Base-by-base conservation (phyloP, 495 filamentous ascomycete species). In the Penicillium malachiteum region DNA sequence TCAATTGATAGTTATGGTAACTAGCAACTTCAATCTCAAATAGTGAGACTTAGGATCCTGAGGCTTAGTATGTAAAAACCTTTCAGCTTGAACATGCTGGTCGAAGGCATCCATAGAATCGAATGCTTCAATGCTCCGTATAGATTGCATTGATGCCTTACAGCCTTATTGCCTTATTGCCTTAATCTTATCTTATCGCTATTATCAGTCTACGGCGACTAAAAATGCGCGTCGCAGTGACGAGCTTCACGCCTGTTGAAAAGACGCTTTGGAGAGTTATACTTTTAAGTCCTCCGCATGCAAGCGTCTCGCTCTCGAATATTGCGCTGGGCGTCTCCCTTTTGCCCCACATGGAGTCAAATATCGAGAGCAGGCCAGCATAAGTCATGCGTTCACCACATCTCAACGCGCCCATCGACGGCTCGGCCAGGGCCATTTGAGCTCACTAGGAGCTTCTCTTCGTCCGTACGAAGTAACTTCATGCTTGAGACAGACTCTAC, bases 401-500 rank as follows among this genome's bases (percentile, higher is more conserved):
- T 13, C 45, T 33, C 52, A 30, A 54, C 43, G 21, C 47, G 41
- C 33, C 34, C 32, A 51, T 38, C 52, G n/a, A 43, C 41, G 14
- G 14, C 34, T 30, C 49, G 38, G 21, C 59, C 48, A 30, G 37
- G 30, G n/a, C 34, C 21, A 31, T 26, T 41, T 7, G 17, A 32
- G 11, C 46, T 47, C 39, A 13, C 30, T 18, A 66, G 72, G 33
- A 34, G 32, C 12, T 75, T 77, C 51, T 71, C 68, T 3, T 61
- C 58, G 5, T 61, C 64, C 5, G 3, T 21, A 1, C 52, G 46
- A 0, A 14, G 16, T 11, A 46, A n/a, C 1, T 67, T 68, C 14
- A 59, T 70, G 50, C 51, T 69, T 35, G 68, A 72, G 55, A 63
- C 60, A 0, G 71, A 77, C 12, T 75, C 74, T 1, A 97, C 94